Base-by-base conservation (phyloP, 129 eudicot species). In the Centrapalus pauciflorus region DNA sequence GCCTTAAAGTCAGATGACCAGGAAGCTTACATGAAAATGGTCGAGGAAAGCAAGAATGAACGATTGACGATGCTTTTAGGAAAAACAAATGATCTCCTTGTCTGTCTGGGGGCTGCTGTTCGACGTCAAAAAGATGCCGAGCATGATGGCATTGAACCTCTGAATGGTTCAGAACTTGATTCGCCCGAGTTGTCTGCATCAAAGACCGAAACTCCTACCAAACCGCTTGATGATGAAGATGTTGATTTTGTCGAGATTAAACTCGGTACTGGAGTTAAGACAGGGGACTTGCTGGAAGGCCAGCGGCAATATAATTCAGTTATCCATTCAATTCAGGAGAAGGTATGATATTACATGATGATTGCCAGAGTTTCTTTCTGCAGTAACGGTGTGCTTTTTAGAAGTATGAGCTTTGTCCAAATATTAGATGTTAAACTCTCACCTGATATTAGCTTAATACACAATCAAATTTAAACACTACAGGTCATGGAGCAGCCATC, bases 21-120 rank as follows among this genome's bases (percentile, higher is more conserved):
- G 64, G 99, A 94, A 89, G 95, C 99, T 24, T 94, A 94, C 86
- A 94, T 94, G 99, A 94, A 81, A 84, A 87, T 94, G 96, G 99
- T 94, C 6, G 95, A 94, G 79, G 99, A 94, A 86, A 94, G 99
- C 79, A 94, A 94, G 80, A 94, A 94, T 61, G 99, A 94, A 63
- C 78, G 99, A 50, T 72, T 94, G 69, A 94, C 95, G 12, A 89
- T 86, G 97, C 95, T 94, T 76, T 79, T 94, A 54, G 97, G 97
- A 48, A 89, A 94, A 82, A 89, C 99, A 16, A 94, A 94, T 55
- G 97, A 94, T 45, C 97, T 94, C 32, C 87, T 94, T 60, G 99
- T 82, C 61, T 83, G 95, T 66, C 74, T 94, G 74, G 99, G 99
- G 61, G 99, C 99, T 78, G 99, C 99, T 71, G 99, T 94, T 58